phyloP scores from a whole-genome alignment of 108 stramenopile genomes.

The Nitzschia sp. region DNA sequence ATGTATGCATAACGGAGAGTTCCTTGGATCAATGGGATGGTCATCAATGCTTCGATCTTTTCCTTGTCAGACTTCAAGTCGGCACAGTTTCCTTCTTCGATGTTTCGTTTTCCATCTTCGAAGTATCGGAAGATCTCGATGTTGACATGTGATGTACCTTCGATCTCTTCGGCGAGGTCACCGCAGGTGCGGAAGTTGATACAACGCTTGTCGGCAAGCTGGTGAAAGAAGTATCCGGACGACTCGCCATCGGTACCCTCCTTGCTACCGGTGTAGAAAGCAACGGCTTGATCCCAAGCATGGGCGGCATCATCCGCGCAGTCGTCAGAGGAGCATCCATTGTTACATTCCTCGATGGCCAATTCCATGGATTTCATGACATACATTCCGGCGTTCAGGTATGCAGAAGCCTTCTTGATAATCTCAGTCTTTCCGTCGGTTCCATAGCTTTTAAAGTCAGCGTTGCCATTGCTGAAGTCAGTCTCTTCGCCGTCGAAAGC shows the following conservation, averaged over 20 bases:
- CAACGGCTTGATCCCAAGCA: constrained; percentile 62
- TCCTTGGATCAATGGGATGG: constrained; percentile 75
- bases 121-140: constrained; percentile 57
- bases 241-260: constrained; percentile 55
- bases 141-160: constrained; percentile 62
- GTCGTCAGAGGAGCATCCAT: constrained; percentile 42
- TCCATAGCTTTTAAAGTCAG: constrained; percentile 25
- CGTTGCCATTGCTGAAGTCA: constrained; percentile 61
- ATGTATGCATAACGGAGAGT: constrained; percentile 68
- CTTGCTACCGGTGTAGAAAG: constrained; percentile 58
- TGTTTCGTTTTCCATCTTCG: constrained; percentile 42
- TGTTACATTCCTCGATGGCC: constrained; percentile 69
- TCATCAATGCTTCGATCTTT: constrained; percentile 56
- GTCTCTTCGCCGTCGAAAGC: constrained; percentile 55
- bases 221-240: constrained; percentile 54
- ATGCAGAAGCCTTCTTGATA: constrained; percentile 69
- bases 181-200: constrained; percentile 68
- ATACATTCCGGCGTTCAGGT: constrained; percentile 74
- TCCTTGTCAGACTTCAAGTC: constrained; percentile 46
- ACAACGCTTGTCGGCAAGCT: constrained; percentile 76
- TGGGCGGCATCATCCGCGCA: constrained; percentile 75
- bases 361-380: constrained; percentile 60
- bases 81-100: constrained; percentile 50
- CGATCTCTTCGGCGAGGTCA: constrained; percentile 30
- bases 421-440: constrained; percentile 32